Conservation (phyloP, 2,329 filamentous ascomycete species). For the Trichoderma koningii region DNA sequence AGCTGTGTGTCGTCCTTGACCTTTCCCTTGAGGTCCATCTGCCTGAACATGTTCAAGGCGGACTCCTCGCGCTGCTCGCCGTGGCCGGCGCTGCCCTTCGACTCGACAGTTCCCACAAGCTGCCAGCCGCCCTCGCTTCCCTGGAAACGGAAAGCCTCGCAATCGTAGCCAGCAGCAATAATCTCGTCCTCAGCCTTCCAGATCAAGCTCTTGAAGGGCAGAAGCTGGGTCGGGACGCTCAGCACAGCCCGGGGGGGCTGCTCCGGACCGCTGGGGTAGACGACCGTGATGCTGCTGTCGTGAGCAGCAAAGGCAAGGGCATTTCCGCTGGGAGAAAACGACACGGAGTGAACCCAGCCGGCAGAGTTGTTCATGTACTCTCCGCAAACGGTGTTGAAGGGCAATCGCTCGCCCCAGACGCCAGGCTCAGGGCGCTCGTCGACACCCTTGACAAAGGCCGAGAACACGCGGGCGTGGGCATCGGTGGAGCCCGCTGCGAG, state of each 20-base stretch:
- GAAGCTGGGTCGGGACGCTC: slow-evolving; percentile 82
- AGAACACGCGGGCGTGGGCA: slow-evolving; percentile 92
- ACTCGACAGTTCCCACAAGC: slow-evolving; percentile 77
- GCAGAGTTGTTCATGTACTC: slow-evolving; percentile 96
- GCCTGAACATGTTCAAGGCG: slow-evolving; percentile 95
- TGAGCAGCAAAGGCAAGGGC: slow-evolving; percentile 93
- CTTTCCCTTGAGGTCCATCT: slow-evolving; percentile 98
- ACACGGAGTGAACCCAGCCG: slow-evolving; percentile 92
- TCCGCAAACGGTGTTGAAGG: slow-evolving; percentile 97
- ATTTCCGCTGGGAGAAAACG: slow-evolving; percentile 89
- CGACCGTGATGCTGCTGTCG: slow-evolving; percentile 94
- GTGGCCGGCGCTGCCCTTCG: slow-evolving; percentile 63
- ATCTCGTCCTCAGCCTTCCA: slow-evolving; percentile 94
- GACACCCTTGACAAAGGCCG: slow-evolving; percentile 92
- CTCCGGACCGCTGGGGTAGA: slow-evolving; percentile 89
- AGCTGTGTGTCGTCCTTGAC: slow-evolving; percentile 88
- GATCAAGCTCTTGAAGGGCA: slow-evolving; percentile 89
- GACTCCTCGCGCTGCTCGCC: slow-evolving; percentile 78
- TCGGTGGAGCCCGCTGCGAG: slow-evolving; percentile 96
- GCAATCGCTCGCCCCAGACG: slow-evolving; percentile 91
- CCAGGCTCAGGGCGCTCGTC: slow-evolving; percentile 83
- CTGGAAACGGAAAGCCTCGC: slow-evolving; percentile 85
- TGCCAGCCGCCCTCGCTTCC: slow-evolving; percentile 82
- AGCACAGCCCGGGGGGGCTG: slow-evolving; percentile 89
- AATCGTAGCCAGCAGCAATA: slow-evolving; percentile 89